Percentiles rank a stretch among this genome's conserved stretches.
These are phyloP conservation scores for Pseudoperonospora humuli DNA, from an alignment of 352 stramenopile genomes.

Conservation along the genomic window DNA sequence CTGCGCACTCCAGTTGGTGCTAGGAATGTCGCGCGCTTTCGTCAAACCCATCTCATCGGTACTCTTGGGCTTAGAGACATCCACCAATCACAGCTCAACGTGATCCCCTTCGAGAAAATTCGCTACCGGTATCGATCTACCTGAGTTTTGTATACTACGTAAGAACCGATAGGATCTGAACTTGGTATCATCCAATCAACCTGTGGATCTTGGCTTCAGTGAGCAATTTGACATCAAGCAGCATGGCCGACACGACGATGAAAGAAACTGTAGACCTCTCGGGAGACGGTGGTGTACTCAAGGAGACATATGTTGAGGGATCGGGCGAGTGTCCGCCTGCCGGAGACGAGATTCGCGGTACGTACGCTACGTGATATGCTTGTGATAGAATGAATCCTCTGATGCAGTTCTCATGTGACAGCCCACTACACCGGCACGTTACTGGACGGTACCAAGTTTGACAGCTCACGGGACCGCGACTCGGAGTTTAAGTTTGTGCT, in stretches of 20 bases:
- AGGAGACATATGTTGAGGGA: conserved; percentile 88
- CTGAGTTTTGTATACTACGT: too few relatives aligned
- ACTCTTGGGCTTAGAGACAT: too few relatives aligned
- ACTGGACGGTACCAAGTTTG: conserved; percentile 92
- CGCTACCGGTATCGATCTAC: too few relatives aligned
- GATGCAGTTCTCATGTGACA: conserved; percentile 11
- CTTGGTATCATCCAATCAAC: conserved; percentile 4
- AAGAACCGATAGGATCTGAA: too few relatives aligned
- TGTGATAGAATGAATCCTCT: neutral
- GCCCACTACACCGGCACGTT: conserved; percentile 95
- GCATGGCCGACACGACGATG: conserved; percentile 33
- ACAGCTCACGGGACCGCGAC: conserved; percentile 87
- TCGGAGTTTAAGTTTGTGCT: conserved; percentile 85
- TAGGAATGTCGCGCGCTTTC: too few relatives aligned
- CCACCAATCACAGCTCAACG: too few relatives aligned
- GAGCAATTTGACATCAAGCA: conserved; percentile 13
- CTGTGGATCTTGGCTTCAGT: conserved; percentile 15
- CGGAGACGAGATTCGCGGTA: conserved; percentile 79
- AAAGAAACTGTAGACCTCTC: conserved; percentile 62
- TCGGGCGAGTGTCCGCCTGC: conserved; percentile 68
- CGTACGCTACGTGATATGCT: conserved; percentile 2
- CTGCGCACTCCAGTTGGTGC: too few relatives aligned
- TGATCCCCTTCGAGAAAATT: too few relatives aligned
- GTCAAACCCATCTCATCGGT: too few relatives aligned
- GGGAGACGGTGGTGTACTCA: conserved; percentile 87